Evolutionary conservation across 257 asterid species (phyloP), one percentile per base, ranked within the genome.

Genomic region (Solanum medicagineum): DNA sequence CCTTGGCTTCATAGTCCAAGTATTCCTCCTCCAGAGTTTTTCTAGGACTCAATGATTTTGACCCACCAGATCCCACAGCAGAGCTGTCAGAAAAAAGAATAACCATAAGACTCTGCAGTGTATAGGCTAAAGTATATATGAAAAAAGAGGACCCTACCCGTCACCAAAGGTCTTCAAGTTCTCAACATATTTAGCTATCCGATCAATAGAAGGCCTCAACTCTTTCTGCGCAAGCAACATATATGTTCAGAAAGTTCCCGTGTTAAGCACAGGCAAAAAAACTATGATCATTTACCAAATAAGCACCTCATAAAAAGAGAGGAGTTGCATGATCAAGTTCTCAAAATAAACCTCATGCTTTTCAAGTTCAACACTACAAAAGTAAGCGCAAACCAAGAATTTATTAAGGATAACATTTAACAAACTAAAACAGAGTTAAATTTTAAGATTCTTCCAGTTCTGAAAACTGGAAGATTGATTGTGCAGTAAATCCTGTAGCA

Each of bases 1-100:
- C 98, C 98, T 93, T 94, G 74, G 98, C 94, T 91, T 95, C 98
- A 88, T 87, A 94, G 84, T 88, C 97, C 86, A 92, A 88, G 90
- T 95, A 97, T 90, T 97, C 98, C 90, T 94, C 97, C 93, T 97
- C 99, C n/a, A 97, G 95, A 87, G 56, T 92, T 91, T 91, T 91
- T 88, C 92, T 91, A 22, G 97, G 98, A 91, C 83, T 91, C 91
- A 90, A 79, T 26, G 83, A 73, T 85, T 90, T 89, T 71, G 95
- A 92, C 86, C 88, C 90, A 57, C 85, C 86, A 90, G 96, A 85
- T 77, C 91, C 83, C 71, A 60, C 86, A 66, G 84, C 85, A 42
- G 91, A 89, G 81, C 99, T 97, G 92, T 66, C 5, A 57, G 84
- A 85, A 84, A 74, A 74, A 84, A 54, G 85, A 86, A 86, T 26